Base-by-base conservation (phyloP, 108 stramenopile genomes). In the Cylindrotheca closterium region DNA sequence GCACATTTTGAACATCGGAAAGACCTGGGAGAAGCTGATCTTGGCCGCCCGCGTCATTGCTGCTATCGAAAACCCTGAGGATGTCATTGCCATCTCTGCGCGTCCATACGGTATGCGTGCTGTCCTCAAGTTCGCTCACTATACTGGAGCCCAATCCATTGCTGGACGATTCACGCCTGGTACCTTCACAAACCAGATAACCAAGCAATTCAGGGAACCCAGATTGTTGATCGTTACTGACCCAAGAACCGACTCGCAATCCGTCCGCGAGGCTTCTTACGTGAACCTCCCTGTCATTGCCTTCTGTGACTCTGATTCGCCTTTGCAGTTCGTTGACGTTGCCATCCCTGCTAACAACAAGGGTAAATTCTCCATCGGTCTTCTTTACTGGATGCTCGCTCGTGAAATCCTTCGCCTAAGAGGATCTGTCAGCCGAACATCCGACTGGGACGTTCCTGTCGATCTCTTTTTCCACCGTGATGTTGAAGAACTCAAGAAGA, bases 381-480 rank as follows among this genome's bases (percentile, higher is more conserved):
- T 99, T 49, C 62, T 98, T 57, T 99, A 99, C 95, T 99, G 98
- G 98, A 81, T 99, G 33, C 87, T 99, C 37, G 94, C 99, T 30
- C 90, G 99, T 73, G 99, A 99, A 79, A 94, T 99, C 55, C 83
- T 99, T 29, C 89, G 98, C 52, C 81, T 99, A 52, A 95, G 99
- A 52, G 99, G 99, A 80, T 81, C 93, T 63, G 91, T 99, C 61
- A 81, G 85, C 82, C 91, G 97, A 66, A 60, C 72, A 28, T 65
- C 67, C 19, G 85, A 92, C 64, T 99, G 99, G 99, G 94, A 95
- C 61, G 98, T 99, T 23, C 96, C 98, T 30, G 98, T 99, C 45
- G 99, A 99, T 87, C 93, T 99, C 34, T 99, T 99, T 95, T 99
- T 99, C 94, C 97, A 99, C 91, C 96, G 97, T 79, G 99, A 99